Base-by-base conservation (phyloP, 495 filamentous ascomycete genomes). In the Aspergillus indologenus region DNA sequence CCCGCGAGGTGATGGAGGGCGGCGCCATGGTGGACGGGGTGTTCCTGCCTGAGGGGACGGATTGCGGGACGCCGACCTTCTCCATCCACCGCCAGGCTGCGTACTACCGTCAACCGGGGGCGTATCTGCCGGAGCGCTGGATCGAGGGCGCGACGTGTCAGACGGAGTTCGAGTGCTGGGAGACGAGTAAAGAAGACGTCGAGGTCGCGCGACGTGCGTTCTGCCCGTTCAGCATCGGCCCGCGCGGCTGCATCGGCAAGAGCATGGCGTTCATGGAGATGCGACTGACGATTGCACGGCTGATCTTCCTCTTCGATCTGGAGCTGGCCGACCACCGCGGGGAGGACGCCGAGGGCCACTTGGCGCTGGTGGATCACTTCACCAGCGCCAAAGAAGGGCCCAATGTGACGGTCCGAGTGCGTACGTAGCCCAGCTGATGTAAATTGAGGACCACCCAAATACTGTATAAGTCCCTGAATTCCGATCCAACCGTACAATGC, bases 221-320 rank as follows among this genome's bases (percentile, higher is more conserved):
- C 64, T 80, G 73, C 29, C 82, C 84, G 1, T 87, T 86, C 55
- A 80, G 76, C 31, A 77, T 83, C 44, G 84, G 84, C 1, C 78
- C 79, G 0, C 69, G 83, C 11, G 79, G 80, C 0, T 87, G 83
- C 49, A 80, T 85, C 48, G 84, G 83, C 1, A 83, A 84, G 71
- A 71, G 70, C 7, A 76, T 87, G 65, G 84, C 84, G 6, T 74
- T 79, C 34, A 74, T 80, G 71, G 83, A 86, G 61, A 71, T 85
- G 56, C 71, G 74, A 8, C 55, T 85, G 43, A 78, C 78, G 0
- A 57, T 84, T 11, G 82, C 82, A 6, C 73, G 77, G 18, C 20
- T 83, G 18, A 45, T 83, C 22, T 82, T 73, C 55, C 61, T 78
- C 19, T 79, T 77, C 62, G 77, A 80, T 53, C 70, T 80, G 55